Percentiles rank a stretch among this genome's conserved stretches.
phyloP scores from a whole-genome alignment of 371 early-diverging fungal species.

The Paraphysoderma sedebokerense region DNA sequence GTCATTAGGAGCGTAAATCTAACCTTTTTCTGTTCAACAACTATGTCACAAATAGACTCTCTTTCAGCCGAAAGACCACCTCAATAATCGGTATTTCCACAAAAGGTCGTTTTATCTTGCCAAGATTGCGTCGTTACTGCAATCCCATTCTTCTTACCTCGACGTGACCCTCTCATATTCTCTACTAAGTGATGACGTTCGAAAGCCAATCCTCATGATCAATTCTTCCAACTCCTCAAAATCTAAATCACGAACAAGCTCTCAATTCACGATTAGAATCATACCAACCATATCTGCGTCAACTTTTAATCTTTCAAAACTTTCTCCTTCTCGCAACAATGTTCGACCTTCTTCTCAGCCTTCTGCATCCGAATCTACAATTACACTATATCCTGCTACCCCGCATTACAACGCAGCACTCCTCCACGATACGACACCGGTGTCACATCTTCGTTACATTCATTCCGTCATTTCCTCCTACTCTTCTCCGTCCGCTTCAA shows the following conservation, averaged over 20 bases:
- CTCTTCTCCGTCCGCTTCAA: not conserved
- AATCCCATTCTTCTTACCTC: not conserved
- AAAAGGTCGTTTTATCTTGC: conserved; percentile 87
- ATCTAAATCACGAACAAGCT: conserved; percentile 16
- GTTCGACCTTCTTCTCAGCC: conserved; percentile 31
- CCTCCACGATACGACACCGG: conserved; percentile 50
- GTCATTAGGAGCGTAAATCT: not conserved
- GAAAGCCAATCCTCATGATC: conserved; percentile 56
- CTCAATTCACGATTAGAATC: conserved; percentile 45
- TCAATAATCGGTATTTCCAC: conserved; percentile 86
- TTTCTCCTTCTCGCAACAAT: conserved; percentile 67
- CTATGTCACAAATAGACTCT: conserved; percentile 18
- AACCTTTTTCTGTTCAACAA: not conserved
- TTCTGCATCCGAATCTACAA: not conserved
- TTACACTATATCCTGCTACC: conserved; percentile 31
- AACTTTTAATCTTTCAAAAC: conserved; percentile 43
- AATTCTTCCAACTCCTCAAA: conserved; percentile 37
- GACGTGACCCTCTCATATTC: not conserved
- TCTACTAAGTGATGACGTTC: conserved; percentile 38
- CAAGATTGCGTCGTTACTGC: conserved; percentile 19
- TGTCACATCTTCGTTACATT: conserved; percentile 46
- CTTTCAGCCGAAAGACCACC: conserved; percentile 79
- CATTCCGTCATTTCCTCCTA: conserved; percentile 11
- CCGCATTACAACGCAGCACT: conserved; percentile 82
- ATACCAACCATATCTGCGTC: conserved; percentile 45